Evolutionary conservation across 345 rosid species (phyloP), one percentile per base, ranked within the genome.

Genomic region (Lepidium sativum): DNA sequence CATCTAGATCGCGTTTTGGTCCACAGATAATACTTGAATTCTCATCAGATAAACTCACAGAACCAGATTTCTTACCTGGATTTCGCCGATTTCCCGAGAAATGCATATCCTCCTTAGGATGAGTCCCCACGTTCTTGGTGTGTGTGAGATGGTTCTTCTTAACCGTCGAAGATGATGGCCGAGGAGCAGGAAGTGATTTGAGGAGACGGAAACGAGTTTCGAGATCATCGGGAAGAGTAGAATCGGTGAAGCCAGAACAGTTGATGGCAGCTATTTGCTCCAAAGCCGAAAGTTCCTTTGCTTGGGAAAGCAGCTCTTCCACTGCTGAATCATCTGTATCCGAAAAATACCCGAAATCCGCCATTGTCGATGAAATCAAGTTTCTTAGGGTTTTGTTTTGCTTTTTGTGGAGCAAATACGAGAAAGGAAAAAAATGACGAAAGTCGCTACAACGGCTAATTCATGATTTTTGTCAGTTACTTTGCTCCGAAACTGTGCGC

Each of bases 311-410:
- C 21, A 91, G 79, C 8, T 88, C 91, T 15, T 91, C 96, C 6
- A 84, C 86, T 2, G 88, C 88, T 20, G 94, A 80, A 25, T 88
- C 94, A 41, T 91, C 97, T 11, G 94, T 79, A 67, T 91, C 91
- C 0, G 94, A 88, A 2, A 85, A 71, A 72, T 57, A 62, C 44
- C 84, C 82, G 53, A 80, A 78, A 76, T 86, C 89, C 14, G 80
- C 86, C 97, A 91, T 88, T 60, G 1, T 33, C 51, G 14, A 0
- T n/a, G 10, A 9, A 39, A 11, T 39, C 25, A 37, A 12, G n/a
- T 1, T 60, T 65, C 37, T 31, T 57, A 60, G 66, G 67, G 54
- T 23, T 63, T 60, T n/a, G n/a, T n/a, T 23, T 65, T 15, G 34
- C 37, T 43, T 68, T 47, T 38, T 16, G 38, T 14, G 39, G 4